phyloP scores from a whole-genome alignment of 2,329 filamentous ascomycete genomes.

The Phoma herbarum region DNA sequence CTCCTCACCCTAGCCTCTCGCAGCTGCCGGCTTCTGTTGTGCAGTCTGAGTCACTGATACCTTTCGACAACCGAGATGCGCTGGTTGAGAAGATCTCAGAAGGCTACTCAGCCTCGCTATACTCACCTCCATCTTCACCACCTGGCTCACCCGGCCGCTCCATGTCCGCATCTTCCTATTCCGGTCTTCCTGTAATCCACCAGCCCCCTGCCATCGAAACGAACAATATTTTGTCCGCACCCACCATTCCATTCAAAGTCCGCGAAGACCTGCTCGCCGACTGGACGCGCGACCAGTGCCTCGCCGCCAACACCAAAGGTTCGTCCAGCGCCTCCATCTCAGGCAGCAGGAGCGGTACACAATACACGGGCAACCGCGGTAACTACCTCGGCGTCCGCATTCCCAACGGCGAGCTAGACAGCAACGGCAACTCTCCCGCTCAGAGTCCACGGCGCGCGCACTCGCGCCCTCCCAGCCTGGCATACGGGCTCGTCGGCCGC shows the following conservation, averaged over 20 bases:
- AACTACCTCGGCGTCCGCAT: conserved; percentile 66
- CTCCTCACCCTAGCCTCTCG: conserved; percentile 37
- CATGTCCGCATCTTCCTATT: conserved; percentile 63
- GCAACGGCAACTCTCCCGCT: conserved; percentile 40
- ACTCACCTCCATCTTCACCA: conserved; percentile 74
- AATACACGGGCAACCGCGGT: conserved; percentile 40
- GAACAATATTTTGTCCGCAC: conserved; percentile 32
- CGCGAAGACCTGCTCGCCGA: conserved; percentile 79
- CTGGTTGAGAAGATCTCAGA: conserved; percentile 78
- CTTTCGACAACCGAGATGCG: conserved; percentile 76
- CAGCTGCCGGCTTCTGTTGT: conserved; percentile 39
- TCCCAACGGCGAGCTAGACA: conserved; percentile 48
- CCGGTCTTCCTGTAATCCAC: conserved; percentile 55
- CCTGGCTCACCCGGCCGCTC: conserved; percentile 72
- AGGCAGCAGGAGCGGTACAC: conserved; percentile 69
- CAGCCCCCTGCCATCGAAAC: conserved; percentile 29
- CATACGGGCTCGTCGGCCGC: conserved; percentile 49
- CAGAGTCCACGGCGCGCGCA: conserved; percentile 45
- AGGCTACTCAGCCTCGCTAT: conserved; percentile 70
- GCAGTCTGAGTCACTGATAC: conserved; percentile 61
- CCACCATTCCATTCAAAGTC: conserved; percentile 70
- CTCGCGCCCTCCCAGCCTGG: conserved; percentile 43
- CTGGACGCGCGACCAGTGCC: conserved; percentile 80
- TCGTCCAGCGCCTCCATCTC: conserved; percentile 78
- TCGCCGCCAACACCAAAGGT: conserved; percentile 72